Base-by-base conservation (phyloP, 1,284 basidiomycete genomes). In the Peniophora sp. region DNA sequence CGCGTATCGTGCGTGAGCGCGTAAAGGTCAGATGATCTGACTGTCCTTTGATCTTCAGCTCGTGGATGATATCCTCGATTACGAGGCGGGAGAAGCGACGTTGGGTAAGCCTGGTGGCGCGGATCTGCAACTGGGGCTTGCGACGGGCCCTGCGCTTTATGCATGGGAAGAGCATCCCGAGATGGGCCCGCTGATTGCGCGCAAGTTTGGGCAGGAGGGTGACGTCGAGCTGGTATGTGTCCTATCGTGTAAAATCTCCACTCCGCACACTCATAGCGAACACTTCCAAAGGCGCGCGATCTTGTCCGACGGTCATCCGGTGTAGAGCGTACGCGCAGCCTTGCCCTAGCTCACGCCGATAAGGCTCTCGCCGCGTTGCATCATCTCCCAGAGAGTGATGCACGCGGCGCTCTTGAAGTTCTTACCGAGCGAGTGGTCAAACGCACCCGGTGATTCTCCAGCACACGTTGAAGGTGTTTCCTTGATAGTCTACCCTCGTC, bases 91-190 rank as follows among this genome's bases (percentile, higher is more conserved):
- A 52, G 71, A 78, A 36, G 74, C 76, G 0, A 74, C 81, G 0
- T 75, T 94, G 15, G 92, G 92, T 47, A 96, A 96, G 69, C 92
- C 92, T 0, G 80, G 83, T 14, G 89, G 90, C 9, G 88, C 92
- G 0, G 92, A 98, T 67, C 73, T 97, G 36, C 79, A 85, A 51
- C 73, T 96, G 0, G 94, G 95, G 1, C 74, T 97, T 20, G 90
- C 93, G 1, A 97, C 94, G 0, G 96, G 90, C 0, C 96, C 96
- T 0, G 88, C 88, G 1, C 70, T 99, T n/a, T 98, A 89, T 62
- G 96, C 97, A 14, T 93, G 91, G 75, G 92, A 97, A 67, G 87
- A 97, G 64, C 77, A 90, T 64, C 82, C 90, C 5, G 83, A 85
- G 55, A 74, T 97, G 64, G 84, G 85, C 2, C 84, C 88, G 1